Evolutionary conservation across 208 protist genomes (phyloP).

Genomic region (Trichomonas vaginalis): DNA sequence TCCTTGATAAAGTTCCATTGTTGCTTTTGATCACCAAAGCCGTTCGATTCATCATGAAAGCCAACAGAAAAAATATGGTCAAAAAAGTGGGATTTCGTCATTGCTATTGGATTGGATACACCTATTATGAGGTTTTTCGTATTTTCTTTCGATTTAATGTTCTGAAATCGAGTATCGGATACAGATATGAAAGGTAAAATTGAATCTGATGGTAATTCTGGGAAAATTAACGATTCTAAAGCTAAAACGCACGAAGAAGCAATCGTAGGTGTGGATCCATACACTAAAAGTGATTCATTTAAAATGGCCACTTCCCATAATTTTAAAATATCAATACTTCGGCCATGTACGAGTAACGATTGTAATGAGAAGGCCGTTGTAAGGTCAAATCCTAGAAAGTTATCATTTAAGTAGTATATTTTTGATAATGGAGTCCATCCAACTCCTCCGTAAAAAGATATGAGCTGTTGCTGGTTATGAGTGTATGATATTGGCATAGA

Average conservation of each 20-base stretch:
- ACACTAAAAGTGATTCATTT: background rate
- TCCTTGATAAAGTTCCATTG: background rate
- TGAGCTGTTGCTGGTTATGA: background rate
- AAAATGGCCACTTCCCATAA: background rate
- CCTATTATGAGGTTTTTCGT: background rate
- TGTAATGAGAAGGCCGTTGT: background rate
- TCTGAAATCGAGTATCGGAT: background rate
- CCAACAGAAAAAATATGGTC: background rate
- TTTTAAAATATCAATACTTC: background rate
- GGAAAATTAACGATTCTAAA: background rate
- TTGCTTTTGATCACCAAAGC: background rate
- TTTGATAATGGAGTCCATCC: background rate
- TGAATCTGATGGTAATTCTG: background rate
- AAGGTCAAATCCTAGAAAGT: background rate
- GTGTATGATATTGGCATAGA: background rate
- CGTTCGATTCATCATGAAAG: background rate
- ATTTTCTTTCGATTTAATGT: background rate
- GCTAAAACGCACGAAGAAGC: background rate
- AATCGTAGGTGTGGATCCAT: background rate
- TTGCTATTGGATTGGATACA: background rate
- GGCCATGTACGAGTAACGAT: background rate
- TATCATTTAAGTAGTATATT: background rate
- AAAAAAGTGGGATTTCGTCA: background rate
- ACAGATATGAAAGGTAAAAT: background rate
- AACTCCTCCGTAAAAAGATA: background rate